Base-by-base conservation (phyloP, 164 flowering plant genomes). In the Euptelea pleiosperma region DNA sequence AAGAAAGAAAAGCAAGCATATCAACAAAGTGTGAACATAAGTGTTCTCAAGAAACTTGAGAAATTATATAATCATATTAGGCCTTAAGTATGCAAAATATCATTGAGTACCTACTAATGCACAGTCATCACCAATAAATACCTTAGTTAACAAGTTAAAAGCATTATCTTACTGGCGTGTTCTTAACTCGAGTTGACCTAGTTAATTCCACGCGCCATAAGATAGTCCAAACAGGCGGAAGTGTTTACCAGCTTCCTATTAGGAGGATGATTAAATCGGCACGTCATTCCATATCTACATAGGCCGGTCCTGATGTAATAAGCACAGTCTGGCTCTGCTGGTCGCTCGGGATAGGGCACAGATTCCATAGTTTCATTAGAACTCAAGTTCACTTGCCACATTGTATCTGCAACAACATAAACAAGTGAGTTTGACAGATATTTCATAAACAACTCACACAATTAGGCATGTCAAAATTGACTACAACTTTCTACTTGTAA, bases 261-360 rank as follows among this genome's bases (percentile, higher is more conserved):
- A 43, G 87, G 83, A 67, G 99, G 97, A 70, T 93, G 99, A 74
- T 90, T 93, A 69, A 82, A 93, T 44, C 99, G 81, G 59, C 99
- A 93, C 3, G 91, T 76, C 47, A 80, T 70, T 19, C 99, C 99
- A 80, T 80, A 93, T 75, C 95, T 81, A 64, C 99, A 93, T 24
- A 82, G 79, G 31, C 99, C 99, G 15, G 99, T 94, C 74, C 96
- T 77, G 57, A 91, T 77, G 63, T 91, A 94, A 65, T 83, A 94
- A 35, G 93, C 74, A 72, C 99, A 94, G 65, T 94, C 97, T 55
- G 75, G 90, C 71, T 86, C 98, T 31, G 89, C 98, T 18, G 85
- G 88, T 44, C 93, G 94, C 72, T 85, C 96, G 22, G 97, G 99
- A 66, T 83, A 91, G 18, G 80, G 69, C 59, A 84, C 84, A 49